Evolutionary conservation across 306 rosid species (phyloP).

Genomic region (Castanopsis chinensis): DNA sequence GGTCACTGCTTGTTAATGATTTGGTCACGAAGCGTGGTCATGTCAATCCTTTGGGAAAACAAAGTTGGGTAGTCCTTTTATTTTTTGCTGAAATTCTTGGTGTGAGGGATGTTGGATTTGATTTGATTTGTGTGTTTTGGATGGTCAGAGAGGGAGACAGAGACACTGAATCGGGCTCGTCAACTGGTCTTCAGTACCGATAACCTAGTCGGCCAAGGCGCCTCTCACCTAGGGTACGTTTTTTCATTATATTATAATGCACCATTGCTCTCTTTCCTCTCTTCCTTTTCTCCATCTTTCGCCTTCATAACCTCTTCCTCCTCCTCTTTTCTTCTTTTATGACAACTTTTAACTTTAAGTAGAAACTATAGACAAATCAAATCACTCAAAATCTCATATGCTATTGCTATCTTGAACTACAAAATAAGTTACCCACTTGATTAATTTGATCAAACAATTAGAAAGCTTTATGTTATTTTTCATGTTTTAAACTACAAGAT

Average conservation of each 20-base stretch:
- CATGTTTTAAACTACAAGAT: background rate
- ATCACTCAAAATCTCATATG: background rate
- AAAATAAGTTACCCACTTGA: background rate
- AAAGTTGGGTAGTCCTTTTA: background rate
- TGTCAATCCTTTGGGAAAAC: conserved; percentile 31
- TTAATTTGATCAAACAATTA: background rate
- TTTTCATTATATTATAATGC: background rate
- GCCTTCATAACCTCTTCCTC: background rate
- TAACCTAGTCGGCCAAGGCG: conserved; percentile 52
- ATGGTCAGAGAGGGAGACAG: conserved; percentile 94
- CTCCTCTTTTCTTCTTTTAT: background rate
- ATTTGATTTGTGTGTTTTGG: background rate
- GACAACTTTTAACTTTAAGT: background rate
- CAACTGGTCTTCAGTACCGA: conserved; percentile 85
- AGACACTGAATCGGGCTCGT: conserved; percentile 93
- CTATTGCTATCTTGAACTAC: background rate
- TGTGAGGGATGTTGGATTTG: background rate
- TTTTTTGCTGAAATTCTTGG: conserved; percentile 21
- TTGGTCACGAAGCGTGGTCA: conserved; percentile 42
- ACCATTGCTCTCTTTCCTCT: background rate
- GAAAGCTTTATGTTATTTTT: background rate
- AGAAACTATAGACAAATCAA: background rate
- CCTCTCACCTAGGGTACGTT: conserved; percentile 73
- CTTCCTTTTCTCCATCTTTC: background rate
- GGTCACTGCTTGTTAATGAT: conserved; percentile 26